phyloP scores from a whole-genome alignment of 495 filamentous ascomycete genomes.

The Niebla homalea region DNA sequence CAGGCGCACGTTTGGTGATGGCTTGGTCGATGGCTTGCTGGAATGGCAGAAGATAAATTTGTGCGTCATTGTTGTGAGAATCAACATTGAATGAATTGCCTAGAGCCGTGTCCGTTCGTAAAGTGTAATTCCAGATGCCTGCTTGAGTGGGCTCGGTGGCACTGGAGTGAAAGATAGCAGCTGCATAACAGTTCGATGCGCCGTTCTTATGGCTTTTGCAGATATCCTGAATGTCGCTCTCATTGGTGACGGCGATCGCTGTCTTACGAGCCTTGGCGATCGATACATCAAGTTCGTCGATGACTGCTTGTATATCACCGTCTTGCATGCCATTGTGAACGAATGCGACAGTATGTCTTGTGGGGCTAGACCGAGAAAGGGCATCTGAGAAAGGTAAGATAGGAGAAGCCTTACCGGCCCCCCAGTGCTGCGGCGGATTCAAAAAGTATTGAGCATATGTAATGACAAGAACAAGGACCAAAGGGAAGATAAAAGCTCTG shows the following conservation, averaged over 20 bases:
- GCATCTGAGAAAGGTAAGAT: constrained; percentile 46
- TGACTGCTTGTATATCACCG: constrained; percentile 55
- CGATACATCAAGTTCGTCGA: constrained; percentile 39
- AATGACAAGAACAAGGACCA: constrained; percentile 52
- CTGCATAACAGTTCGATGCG: constrained; percentile 56
- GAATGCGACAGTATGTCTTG: constrained; percentile 52
- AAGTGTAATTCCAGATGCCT: constrained; percentile 64
- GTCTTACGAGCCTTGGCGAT: constrained; percentile 37
- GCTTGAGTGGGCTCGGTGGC: constrained; percentile 44
- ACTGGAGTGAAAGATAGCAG: constrained; percentile 56
- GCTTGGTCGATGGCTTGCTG: constrained; percentile 59
- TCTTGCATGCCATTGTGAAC: constrained; percentile 54
- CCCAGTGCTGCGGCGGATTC: constrained; percentile 46
- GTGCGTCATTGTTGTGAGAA: constrained; percentile 44
- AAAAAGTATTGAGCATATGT: constrained; percentile 53
- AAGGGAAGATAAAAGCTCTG: constrained; percentile 53
- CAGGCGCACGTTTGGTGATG: constrained; percentile 42
- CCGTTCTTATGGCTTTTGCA: constrained; percentile 56
- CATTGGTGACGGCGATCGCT: constrained; percentile 34
- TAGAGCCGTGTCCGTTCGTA: constrained; percentile 53
- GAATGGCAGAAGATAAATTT: constrained; percentile 62
- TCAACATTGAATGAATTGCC: constrained; percentile 43
- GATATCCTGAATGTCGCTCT: constrained; percentile 37
- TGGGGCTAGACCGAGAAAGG: constrained; percentile 31
- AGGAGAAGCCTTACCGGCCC: constrained; percentile 44